Conservation (phyloP, 1,139 yeast species). For the Candida mesenterica region DNA sequence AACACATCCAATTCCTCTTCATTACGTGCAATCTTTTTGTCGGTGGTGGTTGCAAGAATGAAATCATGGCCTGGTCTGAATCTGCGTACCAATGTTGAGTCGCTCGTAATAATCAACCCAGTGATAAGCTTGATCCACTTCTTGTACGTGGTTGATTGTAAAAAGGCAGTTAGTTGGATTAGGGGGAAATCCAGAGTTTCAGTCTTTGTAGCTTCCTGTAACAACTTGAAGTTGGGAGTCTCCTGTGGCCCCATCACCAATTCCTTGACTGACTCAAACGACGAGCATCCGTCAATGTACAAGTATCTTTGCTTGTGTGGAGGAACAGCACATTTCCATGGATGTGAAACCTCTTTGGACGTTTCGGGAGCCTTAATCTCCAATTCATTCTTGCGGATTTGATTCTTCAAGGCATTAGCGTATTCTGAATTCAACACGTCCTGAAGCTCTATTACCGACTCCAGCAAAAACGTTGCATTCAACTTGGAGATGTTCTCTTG, state of each 20-base stretch:
- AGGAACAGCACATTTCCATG: slow-evolving; percentile 93
- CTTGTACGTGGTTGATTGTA: slow-evolving; percentile 60
- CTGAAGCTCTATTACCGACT: slow-evolving; percentile 67
- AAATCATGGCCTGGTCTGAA: slow-evolving; percentile 96
- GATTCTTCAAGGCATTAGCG: slow-evolving; percentile 44
- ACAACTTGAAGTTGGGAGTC: slow-evolving; percentile 50
- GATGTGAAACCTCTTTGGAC: slow-evolving; percentile 55
- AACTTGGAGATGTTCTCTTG: slow-evolving; percentile 41
- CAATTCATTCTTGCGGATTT: slow-evolving; percentile 53
- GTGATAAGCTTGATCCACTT: slow-evolving; percentile 72
- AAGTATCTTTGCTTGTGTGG: slow-evolving; percentile 89
- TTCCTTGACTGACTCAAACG: slow-evolving; percentile 13
- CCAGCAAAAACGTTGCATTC: slow-evolving; percentile 54
- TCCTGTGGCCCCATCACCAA: slow-evolving; percentile 46
- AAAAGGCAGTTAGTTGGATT: slow-evolving; percentile 54
- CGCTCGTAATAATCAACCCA: slow-evolving; percentile 60
- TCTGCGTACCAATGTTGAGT: slow-evolving; percentile 72
- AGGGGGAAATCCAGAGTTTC: slow-evolving; percentile 31
- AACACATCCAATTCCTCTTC: slow-evolving; percentile 48
- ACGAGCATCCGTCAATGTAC: slow-evolving; percentile 70
- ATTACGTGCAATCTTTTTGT: slow-evolving; percentile 41
- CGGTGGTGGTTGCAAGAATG: slow-evolving; percentile 81
- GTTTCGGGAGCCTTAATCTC: slow-evolving; percentile 58
- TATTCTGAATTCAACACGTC: slow-evolving; percentile 60
- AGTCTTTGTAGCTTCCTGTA: slow-evolving; percentile 10